These are phyloP conservation scores for thale cress (Arabidopsis thaliana) DNA, from an alignment of 345 rosid species.

Conservation along the genomic window TAIR10.1 NC_003071.7:17941501-17942000, in stretches of 20 bases:
- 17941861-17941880: neutral
- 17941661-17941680: neutral
- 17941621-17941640: constrained; percentile 32
- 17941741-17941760: neutral
- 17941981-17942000: neutral
- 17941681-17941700: constrained; percentile 1
- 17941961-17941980: neutral
- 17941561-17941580: constrained; percentile 9
- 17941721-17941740: no score
- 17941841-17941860: neutral
- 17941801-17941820: constrained; percentile 21
- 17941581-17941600: constrained; percentile 6
- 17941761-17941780: neutral
- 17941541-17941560: neutral
- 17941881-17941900: neutral
- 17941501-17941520: constrained; percentile 26
- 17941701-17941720: neutral
- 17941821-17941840: constrained; percentile 7
- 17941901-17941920: neutral
- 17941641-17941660: neutral
- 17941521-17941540: constrained; percentile 26
- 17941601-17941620: constrained; percentile 24
- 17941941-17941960: neutral
- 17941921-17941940: neutral
- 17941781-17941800: neutral